Evolutionary conservation across 805 yeast genomes (phyloP).

Genomic region (Debaryomyces castellii): DNA sequence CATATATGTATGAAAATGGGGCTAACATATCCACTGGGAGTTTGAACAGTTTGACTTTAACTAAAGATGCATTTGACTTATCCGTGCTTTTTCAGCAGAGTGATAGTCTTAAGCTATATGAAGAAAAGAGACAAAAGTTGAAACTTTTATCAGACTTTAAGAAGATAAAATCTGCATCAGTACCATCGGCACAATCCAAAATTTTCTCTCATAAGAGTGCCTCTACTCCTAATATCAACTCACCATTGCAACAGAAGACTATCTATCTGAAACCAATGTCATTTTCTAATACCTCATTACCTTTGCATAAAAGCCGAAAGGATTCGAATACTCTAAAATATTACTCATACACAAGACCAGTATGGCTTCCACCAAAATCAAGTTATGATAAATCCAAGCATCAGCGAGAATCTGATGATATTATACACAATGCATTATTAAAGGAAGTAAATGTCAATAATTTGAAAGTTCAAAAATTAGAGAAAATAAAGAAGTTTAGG

Average conservation of each 20-base stretch:
- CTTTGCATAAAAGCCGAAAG: neutral
- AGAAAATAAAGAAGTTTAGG: constrained; percentile 30
- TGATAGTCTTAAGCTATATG: constrained; percentile 20
- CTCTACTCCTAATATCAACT: neutral
- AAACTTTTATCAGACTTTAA: constrained; percentile 20
- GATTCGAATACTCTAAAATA: constrained; percentile 7
- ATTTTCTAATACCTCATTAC: constrained; percentile 5
- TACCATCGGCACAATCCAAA: neutral
- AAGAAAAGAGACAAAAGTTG: constrained; percentile 22
- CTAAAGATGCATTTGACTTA: constrained; percentile 35
- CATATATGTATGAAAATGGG: neutral
- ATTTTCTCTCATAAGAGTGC: neutral
- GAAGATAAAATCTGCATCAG: neutral
- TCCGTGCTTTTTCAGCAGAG: constrained; percentile 27
- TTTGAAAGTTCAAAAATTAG: constrained; percentile 27
- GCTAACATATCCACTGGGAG: neutral
- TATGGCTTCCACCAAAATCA: constrained; percentile 66
- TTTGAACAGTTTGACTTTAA: constrained; percentile 16
- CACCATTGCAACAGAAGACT: neutral
- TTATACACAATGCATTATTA: constrained; percentile 42
- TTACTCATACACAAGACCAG: constrained; percentile 57
- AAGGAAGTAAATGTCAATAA: constrained; percentile 35
- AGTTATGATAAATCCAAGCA: constrained; percentile 53
- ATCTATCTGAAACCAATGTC: neutral
- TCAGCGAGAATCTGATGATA: constrained; percentile 47